Base-by-base conservation (phyloP, 1,139 yeast species). In the Dujonia santamariae region DNA sequence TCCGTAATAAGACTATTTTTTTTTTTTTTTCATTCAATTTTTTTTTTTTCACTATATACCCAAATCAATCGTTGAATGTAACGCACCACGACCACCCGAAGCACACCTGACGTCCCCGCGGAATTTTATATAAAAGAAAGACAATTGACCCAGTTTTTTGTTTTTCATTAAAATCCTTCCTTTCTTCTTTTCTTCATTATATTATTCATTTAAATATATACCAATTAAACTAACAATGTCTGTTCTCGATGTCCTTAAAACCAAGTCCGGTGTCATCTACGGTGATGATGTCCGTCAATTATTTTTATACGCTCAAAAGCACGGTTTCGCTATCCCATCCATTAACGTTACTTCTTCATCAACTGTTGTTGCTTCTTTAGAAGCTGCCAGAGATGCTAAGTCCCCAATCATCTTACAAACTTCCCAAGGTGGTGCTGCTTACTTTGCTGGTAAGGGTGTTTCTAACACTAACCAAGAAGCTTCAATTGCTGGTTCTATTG, bases 351-450 rank as follows among this genome's bases (percentile, higher is more conserved):
- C 99, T 48, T 86, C 97, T 25, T 90, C 97, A 26, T 92, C 97
- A 38, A 90, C 97, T 47, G 98, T 82, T 43, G 92, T 92, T 56
- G 88, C 97, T 53, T 94, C 97, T 52, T 78, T 92, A 62, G 98
- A 94, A 75, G 95, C 98, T 54, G 98, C 99, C 45, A 86, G 98
- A 72, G 97, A 92, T 75, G 67, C 65, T 75, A 84, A 85, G 67
- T 75, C 96, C 44, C 98, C 99, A 72, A 88, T 92, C 71, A 87
- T 92, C 63, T 75, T 92, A 63, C 99, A 92, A 75, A 80, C 92
- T 51, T 92, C 98, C 45, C 90, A 92, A 69, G 99, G 99, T 75
- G 99, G 99, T 76, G 95, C 98, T 53, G 98, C 97, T 48, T 94
- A 78, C 87, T 92, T 92, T 66, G 98, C 97, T 50, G 97, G 97